Percentiles rank a stretch among this genome's conserved stretches.
Conservation (phyloP, 208 protist species). For the Trypanosoma boissoni region DNA sequence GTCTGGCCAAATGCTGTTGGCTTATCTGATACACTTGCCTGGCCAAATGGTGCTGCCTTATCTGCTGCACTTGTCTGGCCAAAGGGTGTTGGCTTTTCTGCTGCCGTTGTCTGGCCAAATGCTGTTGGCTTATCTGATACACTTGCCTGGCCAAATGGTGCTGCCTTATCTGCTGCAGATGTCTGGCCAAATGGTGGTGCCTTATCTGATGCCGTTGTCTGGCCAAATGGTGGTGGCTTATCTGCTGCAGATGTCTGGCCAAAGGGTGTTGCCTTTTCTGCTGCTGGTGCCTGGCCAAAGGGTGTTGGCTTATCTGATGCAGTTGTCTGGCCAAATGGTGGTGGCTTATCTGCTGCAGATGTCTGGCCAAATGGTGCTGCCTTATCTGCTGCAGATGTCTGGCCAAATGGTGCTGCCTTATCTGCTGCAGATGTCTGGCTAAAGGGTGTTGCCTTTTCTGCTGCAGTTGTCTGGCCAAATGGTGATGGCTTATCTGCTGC, state of each 20-base stretch:
- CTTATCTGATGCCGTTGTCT: background rate
- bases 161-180: background rate
- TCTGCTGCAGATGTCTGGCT: background rate
- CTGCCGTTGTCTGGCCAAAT: background rate
- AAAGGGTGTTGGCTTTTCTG: background rate
- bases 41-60: background rate
- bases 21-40: constrained; percentile 4
- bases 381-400: background rate
- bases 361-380: background rate
- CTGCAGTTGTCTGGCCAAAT: background rate
- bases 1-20: background rate
- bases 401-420: background rate
- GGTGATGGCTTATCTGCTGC: background rate
- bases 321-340: background rate
- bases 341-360: background rate
- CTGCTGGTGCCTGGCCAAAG: background rate
- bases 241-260: background rate
- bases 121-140: background rate
- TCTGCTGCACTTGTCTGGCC: background rate
- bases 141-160: background rate
- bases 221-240: background rate
- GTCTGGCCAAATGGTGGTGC: background rate
- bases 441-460: background rate
- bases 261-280: background rate
- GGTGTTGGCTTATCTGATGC: background rate